Evolutionary conservation across 1,284 basidiomycete species (phyloP).

Genomic region (Trichosporon inkin): DNA sequence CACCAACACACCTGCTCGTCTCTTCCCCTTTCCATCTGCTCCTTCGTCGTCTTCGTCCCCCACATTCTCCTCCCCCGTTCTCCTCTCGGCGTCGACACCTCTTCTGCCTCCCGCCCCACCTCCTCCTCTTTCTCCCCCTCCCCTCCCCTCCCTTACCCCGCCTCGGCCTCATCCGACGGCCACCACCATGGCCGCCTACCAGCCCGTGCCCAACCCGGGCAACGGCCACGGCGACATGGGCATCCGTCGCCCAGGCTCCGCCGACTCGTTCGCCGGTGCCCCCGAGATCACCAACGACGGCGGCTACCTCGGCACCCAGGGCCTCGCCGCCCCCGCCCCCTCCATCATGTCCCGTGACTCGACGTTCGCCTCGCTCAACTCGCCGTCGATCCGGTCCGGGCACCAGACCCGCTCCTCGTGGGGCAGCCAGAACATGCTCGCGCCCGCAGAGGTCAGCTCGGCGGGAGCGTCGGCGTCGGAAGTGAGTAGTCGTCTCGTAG

Average conservation of each 20-base stretch:
- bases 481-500: no score
- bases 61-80: not conserved
- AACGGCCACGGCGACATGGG: conserved; percentile 1
- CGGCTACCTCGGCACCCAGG: conserved; percentile 13
- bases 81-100: not conserved
- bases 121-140: not conserved
- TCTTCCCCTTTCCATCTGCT: not conserved
- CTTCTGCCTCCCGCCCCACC: not conserved
- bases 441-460: conserved; percentile 23
- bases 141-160: not conserved
- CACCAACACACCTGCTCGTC: not conserved
- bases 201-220: conserved; percentile 11
- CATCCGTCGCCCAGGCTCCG: not conserved
- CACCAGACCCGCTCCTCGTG: conserved; percentile 17
- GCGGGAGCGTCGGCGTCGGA: conserved; percentile 30
- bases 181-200: conserved; percentile 4
- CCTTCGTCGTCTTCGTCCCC: not conserved
- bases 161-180: not conserved
- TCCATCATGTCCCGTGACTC: conserved; percentile 44
- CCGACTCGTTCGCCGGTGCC: conserved; percentile 5
- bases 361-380: conserved; percentile 26
- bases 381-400: conserved; percentile 13
- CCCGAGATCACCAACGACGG: conserved; percentile 10
- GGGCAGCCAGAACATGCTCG: conserved; percentile 26
- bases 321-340: conserved; percentile 23